A percentile compares a stretch with the other conserved stretches of the same genome.
These are phyloP conservation scores for Aureobasidium vineae DNA, from an alignment of 2,329 filamentous ascomycete species.

Conservation along the genomic window DNA sequence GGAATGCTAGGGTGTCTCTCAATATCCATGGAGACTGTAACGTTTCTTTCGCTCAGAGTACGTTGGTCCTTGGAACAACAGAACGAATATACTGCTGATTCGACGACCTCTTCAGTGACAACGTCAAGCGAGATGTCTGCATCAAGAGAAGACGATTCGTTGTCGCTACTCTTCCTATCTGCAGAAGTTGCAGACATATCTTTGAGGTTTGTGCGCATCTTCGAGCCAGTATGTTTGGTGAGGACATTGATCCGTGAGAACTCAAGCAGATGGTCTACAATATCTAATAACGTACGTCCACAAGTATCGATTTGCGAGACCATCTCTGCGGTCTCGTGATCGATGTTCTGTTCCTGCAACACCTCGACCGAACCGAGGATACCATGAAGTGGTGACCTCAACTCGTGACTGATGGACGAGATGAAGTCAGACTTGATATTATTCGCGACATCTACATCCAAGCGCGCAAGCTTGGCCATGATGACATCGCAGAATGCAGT, in stretches of 20 bases:
- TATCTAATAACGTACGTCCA: slow-evolving; percentile 52
- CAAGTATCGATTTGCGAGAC: slow-evolving; percentile 52
- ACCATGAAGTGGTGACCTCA: slow-evolving; percentile 51
- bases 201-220: background rate
- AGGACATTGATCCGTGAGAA: slow-evolving; percentile 47
- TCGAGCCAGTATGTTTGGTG: background rate
- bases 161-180: slow-evolving; percentile 23
- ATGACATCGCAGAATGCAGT: slow-evolving; percentile 45
- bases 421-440: slow-evolving; percentile 54
- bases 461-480: slow-evolving; percentile 43
- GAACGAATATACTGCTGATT: slow-evolving; percentile 40
- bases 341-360: slow-evolving; percentile 43
- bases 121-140: slow-evolving; percentile 45
- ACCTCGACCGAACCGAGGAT: slow-evolving; percentile 51
- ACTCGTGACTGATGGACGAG: slow-evolving; percentile 53
- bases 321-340: slow-evolving; percentile 42
- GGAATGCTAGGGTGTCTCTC: background rate
- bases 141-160: slow-evolving; percentile 30
- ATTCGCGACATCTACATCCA: slow-evolving; percentile 44
- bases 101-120: slow-evolving; percentile 55
- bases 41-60: slow-evolving; percentile 1
- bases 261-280: slow-evolving; percentile 47
- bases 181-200: background rate
- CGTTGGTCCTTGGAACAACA: slow-evolving; percentile 17
- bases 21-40: background rate